phyloP scores from a whole-genome alignment of 345 rosid genomes.

The Arabidopsis suecica region DNA sequence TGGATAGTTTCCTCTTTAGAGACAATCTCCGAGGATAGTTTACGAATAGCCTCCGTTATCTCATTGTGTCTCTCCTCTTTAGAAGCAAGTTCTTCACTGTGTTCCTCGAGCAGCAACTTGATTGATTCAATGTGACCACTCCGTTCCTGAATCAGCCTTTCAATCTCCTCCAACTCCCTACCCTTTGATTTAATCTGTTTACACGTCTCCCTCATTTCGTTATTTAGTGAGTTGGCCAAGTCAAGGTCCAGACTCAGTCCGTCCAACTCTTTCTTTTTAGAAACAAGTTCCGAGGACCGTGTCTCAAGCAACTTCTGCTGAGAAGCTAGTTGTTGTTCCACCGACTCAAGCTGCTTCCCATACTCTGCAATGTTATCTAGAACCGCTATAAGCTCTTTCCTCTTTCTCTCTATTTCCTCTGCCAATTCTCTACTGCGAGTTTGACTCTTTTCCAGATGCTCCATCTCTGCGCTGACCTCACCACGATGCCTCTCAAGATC shows the following conservation, averaged over 20 bases:
- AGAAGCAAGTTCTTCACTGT: constrained; percentile 30
- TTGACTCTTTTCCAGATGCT: constrained; percentile 17
- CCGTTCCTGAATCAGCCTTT: constrained; percentile 25
- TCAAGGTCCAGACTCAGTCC: constrained; percentile 25
- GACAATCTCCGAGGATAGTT: constrained; percentile 27
- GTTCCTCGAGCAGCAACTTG: constrained; percentile 30
- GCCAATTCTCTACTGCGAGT: constrained; percentile 2
- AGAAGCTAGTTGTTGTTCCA: constrained; percentile 14
- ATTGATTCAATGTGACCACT: constrained; percentile 14
- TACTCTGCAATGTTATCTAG: neutral
- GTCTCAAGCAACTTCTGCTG: constrained; percentile 25
- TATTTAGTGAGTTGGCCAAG: constrained; percentile 13
- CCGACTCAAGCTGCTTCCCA: constrained; percentile 17
- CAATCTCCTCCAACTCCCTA: constrained; percentile 29
- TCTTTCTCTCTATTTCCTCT: constrained; percentile 23
- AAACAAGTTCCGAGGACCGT: constrained; percentile 25
- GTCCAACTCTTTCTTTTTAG: constrained; percentile 27
- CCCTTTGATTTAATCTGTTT: constrained; percentile 28
- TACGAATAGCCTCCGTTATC: constrained; percentile 31
- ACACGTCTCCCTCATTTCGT: constrained; percentile 7
- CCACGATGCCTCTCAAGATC: constrained; percentile 11
- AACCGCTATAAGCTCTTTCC: neutral
- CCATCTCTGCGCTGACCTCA: neutral
- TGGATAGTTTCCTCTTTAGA: constrained; percentile 36
- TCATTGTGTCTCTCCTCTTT: constrained; percentile 36